Evolutionary conservation across 768 basidiomycete species (phyloP), one percentile per base, ranked within the genome.

Genomic region (Thelephora aurantiotincta): DNA sequence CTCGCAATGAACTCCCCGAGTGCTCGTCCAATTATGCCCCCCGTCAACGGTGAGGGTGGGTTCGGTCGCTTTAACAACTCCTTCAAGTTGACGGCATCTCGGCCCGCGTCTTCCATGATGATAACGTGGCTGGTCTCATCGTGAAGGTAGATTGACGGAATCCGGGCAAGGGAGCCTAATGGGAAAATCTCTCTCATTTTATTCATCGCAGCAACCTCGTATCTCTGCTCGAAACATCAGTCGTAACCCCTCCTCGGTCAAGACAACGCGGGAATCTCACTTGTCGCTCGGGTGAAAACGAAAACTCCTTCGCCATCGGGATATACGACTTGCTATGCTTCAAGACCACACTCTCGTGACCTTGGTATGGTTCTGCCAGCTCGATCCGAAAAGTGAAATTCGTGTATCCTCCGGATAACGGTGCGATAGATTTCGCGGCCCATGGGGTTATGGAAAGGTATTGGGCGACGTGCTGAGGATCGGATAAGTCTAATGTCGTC

Each of bases 61-160:
- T 49, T 52, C 30, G 63, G 58, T 30, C 26, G 26, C 30, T 67
- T 57, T 49, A 73, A 55, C 6, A 68, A 49, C 7, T 64, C 55
- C 52, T 75, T 76, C 43, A 75, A 58, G 1, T 65, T 63, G 11
- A 63, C 49, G 20, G 60, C 51, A 16, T 55, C 53, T 30, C 55
- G 57, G 3, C 81, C 80, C 45, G 66, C 68, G 49, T 83, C 81
- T 41, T 79, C 74, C 68, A 82, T 79, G 56, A 83, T 69, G 35
- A 82, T 67, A 12, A 70, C 72, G 50, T 72, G 64, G 9, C 57
- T 65, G 20, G 60, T 62, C 35, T 68, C 57, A 53, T 83, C 80
- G 55, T 73, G 71, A 33, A 65, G 58, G 54, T 72, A 63, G 13
- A 82, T 63, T 5, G 49, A 56, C 1, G 80, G 79, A 3, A 74